Percentiles rank a stretch among this genome's conserved stretches.
phyloP scores from a whole-genome alignment of 148 eudicot species.

The Vaccinium darrowii region DNA sequence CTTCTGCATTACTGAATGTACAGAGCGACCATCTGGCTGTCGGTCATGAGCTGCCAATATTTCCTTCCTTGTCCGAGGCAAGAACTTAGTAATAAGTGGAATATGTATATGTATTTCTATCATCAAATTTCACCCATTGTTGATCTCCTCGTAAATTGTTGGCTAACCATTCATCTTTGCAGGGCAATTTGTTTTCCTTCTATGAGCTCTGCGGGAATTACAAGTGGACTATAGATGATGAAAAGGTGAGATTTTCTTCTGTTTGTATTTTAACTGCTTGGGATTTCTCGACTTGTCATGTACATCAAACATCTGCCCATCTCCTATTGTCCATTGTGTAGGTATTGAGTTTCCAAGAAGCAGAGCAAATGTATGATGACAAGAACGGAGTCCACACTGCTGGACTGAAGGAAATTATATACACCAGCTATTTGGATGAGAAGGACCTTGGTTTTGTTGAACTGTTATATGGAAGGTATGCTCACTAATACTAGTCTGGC shows the following conservation, averaged over 20 bases:
- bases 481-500: neutral
- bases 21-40: constrained; percentile 78
- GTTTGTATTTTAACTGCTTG: constrained; percentile 5
- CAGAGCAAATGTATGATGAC: constrained; percentile 22
- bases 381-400: constrained; percentile 16
- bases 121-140: neutral
- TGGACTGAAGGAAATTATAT: constrained; percentile 20
- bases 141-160: constrained; percentile 16
- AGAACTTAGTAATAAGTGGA: constrained; percentile 17
- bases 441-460: constrained; percentile 43
- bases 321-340: constrained; percentile 19
- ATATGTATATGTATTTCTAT: neutral
- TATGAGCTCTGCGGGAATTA: constrained; percentile 79
- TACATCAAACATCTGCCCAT: neutral
- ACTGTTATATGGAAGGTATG: constrained; percentile 60
- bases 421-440: constrained; percentile 30
- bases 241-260: constrained; percentile 39
- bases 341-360: constrained; percentile 57
- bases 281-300: neutral
- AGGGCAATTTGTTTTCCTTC: constrained; percentile 87
- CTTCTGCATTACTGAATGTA: constrained; percentile 56
- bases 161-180: constrained; percentile 23
- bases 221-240: constrained; percentile 64
- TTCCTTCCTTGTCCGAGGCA: constrained; percentile 68
- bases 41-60: constrained; percentile 66